Percentiles rank a stretch among this genome's conserved stretches.
Conservation (phyloP, 2,329 filamentous ascomycete genomes). For the Basipetospora chlamydospora region DNA sequence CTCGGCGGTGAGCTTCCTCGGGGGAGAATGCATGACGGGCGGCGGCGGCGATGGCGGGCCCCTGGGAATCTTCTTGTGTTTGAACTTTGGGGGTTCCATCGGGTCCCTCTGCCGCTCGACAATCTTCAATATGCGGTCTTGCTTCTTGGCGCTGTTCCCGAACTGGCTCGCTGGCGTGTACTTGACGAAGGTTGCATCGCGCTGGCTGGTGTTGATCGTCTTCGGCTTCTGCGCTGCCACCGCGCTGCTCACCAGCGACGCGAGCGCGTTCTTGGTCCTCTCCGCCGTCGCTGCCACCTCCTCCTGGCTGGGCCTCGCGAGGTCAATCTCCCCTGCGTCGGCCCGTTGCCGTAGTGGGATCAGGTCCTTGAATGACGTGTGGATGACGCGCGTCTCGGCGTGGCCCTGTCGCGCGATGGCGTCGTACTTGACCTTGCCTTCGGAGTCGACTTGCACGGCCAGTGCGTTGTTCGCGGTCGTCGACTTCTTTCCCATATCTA, state of each 20-base stretch:
- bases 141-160: slow-evolving; percentile 74
- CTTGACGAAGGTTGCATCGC: slow-evolving; percentile 82
- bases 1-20: slow-evolving; percentile 86
- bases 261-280: slow-evolving; percentile 75
- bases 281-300: slow-evolving; percentile 74
- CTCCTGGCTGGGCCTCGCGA: slow-evolving; percentile 73
- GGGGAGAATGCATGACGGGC: slow-evolving; percentile 88
- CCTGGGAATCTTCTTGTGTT: slow-evolving; percentile 94
- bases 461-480: slow-evolving; percentile 64
- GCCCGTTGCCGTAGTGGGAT: slow-evolving; percentile 89
- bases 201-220: slow-evolving; percentile 70
- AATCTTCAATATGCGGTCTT: slow-evolving; percentile 97
- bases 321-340: slow-evolving; percentile 78
- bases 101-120: slow-evolving; percentile 81
- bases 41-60: slow-evolving; percentile 86
- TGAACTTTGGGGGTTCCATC: slow-evolving; percentile 96
- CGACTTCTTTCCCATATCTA: slow-evolving; percentile 82
- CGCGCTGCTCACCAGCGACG: slow-evolving; percentile 67
- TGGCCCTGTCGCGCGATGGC: slow-evolving; percentile 87
- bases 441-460: slow-evolving; percentile 77
- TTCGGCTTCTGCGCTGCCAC: slow-evolving; percentile 91
- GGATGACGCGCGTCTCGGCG: slow-evolving; percentile 67
- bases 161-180: slow-evolving; percentile 97
- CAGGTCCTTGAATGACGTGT: slow-evolving; percentile 91
- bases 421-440: slow-evolving; percentile 93